phyloP scores from a whole-genome alignment of 495 filamentous ascomycete species.

The Penicillium pancosmium region DNA sequence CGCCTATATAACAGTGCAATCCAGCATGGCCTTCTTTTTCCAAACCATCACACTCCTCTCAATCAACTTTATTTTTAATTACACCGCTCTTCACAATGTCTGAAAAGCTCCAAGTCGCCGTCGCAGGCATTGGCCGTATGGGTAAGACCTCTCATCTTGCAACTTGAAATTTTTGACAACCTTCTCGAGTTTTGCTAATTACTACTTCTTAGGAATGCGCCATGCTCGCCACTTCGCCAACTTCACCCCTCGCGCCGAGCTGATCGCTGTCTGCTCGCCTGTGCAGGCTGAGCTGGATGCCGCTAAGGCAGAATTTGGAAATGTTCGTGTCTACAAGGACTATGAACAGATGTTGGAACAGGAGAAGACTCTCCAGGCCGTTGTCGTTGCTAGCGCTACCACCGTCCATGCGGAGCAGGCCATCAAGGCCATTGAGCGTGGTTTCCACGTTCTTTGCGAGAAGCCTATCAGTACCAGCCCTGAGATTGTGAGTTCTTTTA shows the following conservation, averaged over 20 bases:
- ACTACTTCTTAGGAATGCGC: constrained; percentile 29
- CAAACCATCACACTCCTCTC: background rate
- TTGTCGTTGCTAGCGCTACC: constrained; percentile 47
- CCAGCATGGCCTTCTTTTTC: background rate
- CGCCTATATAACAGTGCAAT: constrained; percentile 8
- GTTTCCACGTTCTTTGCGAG: constrained; percentile 56
- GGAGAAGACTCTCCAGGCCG: constrained; percentile 47
- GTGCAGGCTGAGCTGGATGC: constrained; percentile 44
- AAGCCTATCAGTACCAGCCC: constrained; percentile 51
- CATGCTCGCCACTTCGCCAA: constrained; percentile 50
- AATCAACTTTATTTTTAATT: background rate
- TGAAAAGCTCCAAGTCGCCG: constrained; percentile 45
- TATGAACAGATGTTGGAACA: constrained; percentile 50
- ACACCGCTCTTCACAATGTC: constrained; percentile 27
- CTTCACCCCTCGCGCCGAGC: constrained; percentile 46
- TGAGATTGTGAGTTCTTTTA: constrained; percentile 23
- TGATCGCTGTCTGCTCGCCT: constrained; percentile 50
- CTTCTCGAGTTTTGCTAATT: background rate
- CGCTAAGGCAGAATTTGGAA: constrained; percentile 38
- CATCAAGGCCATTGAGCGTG: constrained; percentile 50
- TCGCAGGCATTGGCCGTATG: constrained; percentile 57
- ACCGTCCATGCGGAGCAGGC: constrained; percentile 54
- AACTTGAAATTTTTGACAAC: background rate
- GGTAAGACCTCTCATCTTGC: constrained; percentile 21
- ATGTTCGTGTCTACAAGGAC: constrained; percentile 36